phyloP scores from a whole-genome alignment of 2,329 filamentous ascomycete species.

The Paecilomyces variotii region DNA sequence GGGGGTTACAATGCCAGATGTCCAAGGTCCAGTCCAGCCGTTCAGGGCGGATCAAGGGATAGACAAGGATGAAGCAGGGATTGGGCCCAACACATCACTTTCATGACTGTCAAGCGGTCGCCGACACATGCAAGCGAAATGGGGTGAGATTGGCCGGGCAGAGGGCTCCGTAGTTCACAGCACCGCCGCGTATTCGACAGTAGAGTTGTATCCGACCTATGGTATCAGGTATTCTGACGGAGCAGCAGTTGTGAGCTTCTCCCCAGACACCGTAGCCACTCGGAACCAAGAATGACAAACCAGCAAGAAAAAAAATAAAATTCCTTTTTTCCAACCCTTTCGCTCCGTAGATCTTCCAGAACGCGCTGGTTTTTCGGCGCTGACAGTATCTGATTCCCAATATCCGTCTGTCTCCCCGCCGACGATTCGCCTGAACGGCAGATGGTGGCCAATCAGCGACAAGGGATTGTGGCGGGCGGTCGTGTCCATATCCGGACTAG shows the following conservation, averaged over 20 bases:
- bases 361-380: not conserved
- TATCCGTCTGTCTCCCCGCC: not conserved
- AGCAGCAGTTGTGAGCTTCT: not conserved
- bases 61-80: not conserved
- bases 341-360: not conserved
- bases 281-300: not conserved
- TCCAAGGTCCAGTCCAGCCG: not conserved
- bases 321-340: not conserved
- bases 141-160: not conserved
- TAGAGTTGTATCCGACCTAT: not conserved
- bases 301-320: not conserved
- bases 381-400: not conserved
- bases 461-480: slow-evolving; percentile 5
- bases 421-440: not conserved
- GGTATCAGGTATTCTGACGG: not conserved
- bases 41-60: not conserved
- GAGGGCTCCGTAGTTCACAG: not conserved
- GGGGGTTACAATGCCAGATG: slow-evolving; percentile 1
- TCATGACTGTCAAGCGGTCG: not conserved
- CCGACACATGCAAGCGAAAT: not conserved
- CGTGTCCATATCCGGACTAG: slow-evolving; percentile 13
- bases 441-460: not conserved
- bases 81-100: not conserved
- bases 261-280: not conserved
- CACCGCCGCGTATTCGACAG: not conserved